Evolutionary conservation across 2,329 filamentous ascomycete genomes (phyloP), one percentile per base, ranked within the genome.

Genomic region (Aspergillus sp.): DNA sequence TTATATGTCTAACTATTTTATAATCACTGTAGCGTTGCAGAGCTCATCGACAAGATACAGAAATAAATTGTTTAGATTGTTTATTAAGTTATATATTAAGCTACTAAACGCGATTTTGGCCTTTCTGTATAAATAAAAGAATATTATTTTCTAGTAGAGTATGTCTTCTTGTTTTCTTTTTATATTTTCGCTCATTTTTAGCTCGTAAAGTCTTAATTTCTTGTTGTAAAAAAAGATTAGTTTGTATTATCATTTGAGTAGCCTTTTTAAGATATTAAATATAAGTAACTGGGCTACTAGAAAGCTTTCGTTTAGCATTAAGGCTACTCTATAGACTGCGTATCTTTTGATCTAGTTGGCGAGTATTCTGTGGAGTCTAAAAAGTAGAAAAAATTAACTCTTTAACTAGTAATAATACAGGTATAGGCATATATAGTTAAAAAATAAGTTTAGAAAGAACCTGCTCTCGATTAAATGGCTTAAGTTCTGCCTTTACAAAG

Each of bases 251-350:
- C 36, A 54, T 54, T 26, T 54, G 42, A 11, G 24, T 36, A 14
- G 52, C 36, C 12, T 52, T 54, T 39, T 54, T 26, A 60, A 60
- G 49, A 45, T 54, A 22, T 42, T 60, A 16, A 60, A 56, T 56
- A 60, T 54, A 18, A 50, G 45, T 39, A 14, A 60, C 31, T 26
- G 52, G 56, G 45, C 29, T 54, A 29, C 56, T 58, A 58, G 42
- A 58, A 45, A 58, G 46, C 20, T 24, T 29, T 22, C 47, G 12
- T 45, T 58, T 58, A 14, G 31, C 22, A 52, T 47, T 20, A 56
- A 56, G 22, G 22, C 22, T 22, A 3, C 3, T 22, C 22, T 22
- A 22, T 22, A 22, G 22, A 22, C 22, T 22, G 22, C 22, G 22
- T 22, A 22, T 2, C 22, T 22, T 22, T 22, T 3, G 22, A 22